Conservation (phyloP, 768 basidiomycete genomes). For the Lactarius sp. region DNA sequence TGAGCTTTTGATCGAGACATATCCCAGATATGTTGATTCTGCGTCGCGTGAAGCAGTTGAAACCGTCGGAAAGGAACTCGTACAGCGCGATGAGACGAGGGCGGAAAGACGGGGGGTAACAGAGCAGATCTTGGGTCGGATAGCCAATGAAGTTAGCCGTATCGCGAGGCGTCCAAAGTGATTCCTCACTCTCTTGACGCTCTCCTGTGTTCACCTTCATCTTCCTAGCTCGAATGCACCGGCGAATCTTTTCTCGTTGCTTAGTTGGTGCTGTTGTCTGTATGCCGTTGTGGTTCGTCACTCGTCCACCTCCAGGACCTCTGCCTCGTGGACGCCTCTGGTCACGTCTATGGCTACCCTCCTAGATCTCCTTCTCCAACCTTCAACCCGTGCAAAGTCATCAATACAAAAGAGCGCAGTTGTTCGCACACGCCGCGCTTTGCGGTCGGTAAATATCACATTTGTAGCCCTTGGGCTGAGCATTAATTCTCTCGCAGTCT, state of each 20-base stretch:
- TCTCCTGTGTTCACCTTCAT: neutral
- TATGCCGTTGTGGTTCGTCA: conserved; percentile 48
- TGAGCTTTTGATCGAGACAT: conserved; percentile 65
- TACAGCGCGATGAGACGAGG: conserved; percentile 56
- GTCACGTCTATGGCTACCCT: conserved; percentile 53
- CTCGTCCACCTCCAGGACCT: conserved; percentile 42
- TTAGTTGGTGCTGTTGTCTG: conserved; percentile 65
- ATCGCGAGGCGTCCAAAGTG: conserved; percentile 58
- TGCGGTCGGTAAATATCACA: conserved; percentile 51
- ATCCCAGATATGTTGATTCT: conserved; percentile 72
- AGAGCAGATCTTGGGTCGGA: conserved; percentile 74
- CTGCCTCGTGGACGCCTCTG: conserved; percentile 49
- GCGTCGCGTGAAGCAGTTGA: conserved; percentile 70
- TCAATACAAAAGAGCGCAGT: conserved; percentile 58
- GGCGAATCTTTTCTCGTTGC: conserved; percentile 59
- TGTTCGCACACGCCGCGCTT: conserved; percentile 56
- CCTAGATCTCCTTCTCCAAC: conserved; percentile 53
- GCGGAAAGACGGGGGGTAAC: conserved; percentile 53
- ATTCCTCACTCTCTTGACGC: conserved; percentile 27
- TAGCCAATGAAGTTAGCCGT: conserved; percentile 58
- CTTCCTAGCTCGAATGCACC: conserved; percentile 39
- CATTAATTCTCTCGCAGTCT: conserved; percentile 26
- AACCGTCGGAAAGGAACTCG: conserved; percentile 55
- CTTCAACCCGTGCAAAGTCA: conserved; percentile 47
- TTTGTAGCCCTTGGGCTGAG: neutral